Evolutionary conservation across 2,329 filamentous ascomycete species (phyloP).

Genomic region (Neophaeococcomyces aloes): DNA sequence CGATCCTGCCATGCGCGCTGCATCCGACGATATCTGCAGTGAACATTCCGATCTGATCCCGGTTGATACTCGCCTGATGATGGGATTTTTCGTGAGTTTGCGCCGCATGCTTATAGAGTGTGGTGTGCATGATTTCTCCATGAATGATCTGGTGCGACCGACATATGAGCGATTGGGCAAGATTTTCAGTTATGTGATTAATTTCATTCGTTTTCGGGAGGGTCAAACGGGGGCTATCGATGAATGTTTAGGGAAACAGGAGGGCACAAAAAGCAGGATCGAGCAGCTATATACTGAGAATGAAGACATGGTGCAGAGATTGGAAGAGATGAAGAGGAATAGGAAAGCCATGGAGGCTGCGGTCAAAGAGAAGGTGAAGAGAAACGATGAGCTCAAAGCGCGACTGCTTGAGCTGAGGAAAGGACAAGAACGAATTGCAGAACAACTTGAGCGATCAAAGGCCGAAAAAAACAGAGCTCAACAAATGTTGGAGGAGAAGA

Average conservation of each 20-base stretch:
- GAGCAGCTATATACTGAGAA: constrained; percentile 78
- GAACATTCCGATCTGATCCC: constrained; percentile 76
- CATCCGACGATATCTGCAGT: constrained; percentile 71
- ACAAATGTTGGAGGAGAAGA: constrained; percentile 42
- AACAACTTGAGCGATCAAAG: constrained; percentile 73
- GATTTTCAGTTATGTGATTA: constrained; percentile 96
- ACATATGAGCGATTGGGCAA: constrained; percentile 83
- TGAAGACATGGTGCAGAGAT: constrained; percentile 67
- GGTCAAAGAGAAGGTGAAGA: constrained; percentile 70
- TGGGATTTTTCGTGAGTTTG: constrained; percentile 88
- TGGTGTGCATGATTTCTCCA: constrained; percentile 85
- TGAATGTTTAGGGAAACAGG: constrained; percentile 83
- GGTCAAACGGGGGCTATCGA: constrained; percentile 83
- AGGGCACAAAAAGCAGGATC: constrained; percentile 76
- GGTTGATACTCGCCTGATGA: constrained; percentile 78
- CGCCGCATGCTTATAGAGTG: constrained; percentile 71
- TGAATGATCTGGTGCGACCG: constrained; percentile 82
- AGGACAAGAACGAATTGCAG: constrained; percentile 71
- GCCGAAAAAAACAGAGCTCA: constrained; percentile 69
- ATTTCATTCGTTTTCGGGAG: constrained; percentile 95
- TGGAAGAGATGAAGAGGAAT: constrained; percentile 72
- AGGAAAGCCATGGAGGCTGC: constrained; percentile 70
- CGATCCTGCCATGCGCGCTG: constrained; percentile 88
- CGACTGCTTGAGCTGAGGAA: constrained; percentile 68
- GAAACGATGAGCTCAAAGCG: constrained; percentile 80